A percentile compares a stretch with the other conserved stretches of the same genome.
These are phyloP conservation scores for Tylopilus sp. DNA, from an alignment of 768 basidiomycete species.

Conservation along the genomic window DNA sequence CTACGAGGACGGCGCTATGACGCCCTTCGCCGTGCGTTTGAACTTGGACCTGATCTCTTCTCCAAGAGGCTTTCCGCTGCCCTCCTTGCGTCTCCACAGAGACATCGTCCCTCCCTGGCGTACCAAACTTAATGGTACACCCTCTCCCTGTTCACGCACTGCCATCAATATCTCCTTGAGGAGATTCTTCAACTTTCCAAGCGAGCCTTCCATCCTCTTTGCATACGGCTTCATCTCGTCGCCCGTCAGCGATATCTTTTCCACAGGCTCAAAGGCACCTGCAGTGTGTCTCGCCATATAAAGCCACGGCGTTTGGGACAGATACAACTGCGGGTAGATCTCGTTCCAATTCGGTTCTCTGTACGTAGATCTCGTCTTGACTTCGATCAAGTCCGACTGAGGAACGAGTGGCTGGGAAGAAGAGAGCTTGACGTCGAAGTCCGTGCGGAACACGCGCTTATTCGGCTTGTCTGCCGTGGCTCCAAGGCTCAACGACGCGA, in stretches of 20 bases:
- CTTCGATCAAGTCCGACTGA: constrained; percentile 35
- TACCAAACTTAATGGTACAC: constrained; percentile 54
- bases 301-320: constrained; percentile 63
- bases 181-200: constrained; percentile 27
- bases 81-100: constrained; percentile 45
- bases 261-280: constrained; percentile 50
- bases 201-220: constrained; percentile 15
- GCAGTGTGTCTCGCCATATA: constrained; percentile 56
- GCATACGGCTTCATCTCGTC: constrained; percentile 23
- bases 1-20: background rate
- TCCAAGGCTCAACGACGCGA: constrained; percentile 23
- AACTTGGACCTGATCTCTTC: constrained; percentile 25
- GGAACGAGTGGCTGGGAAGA: constrained; percentile 30
- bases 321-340: constrained; percentile 60
- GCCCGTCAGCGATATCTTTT: constrained; percentile 42
- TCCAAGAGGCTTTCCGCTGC: constrained; percentile 17
- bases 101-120: constrained; percentile 40
- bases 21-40: background rate
- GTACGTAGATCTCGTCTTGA: constrained; percentile 30
- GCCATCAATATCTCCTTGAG: constrained; percentile 41
- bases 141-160: constrained; percentile 49
- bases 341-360: constrained; percentile 53
- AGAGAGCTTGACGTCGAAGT: constrained; percentile 21
- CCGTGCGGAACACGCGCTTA: background rate
- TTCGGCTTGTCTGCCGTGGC: background rate